These are phyloP conservation scores for Anthracocystis setariae DNA, from an alignment of 1,284 basidiomycete genomes.

Conservation along the genomic window DNA sequence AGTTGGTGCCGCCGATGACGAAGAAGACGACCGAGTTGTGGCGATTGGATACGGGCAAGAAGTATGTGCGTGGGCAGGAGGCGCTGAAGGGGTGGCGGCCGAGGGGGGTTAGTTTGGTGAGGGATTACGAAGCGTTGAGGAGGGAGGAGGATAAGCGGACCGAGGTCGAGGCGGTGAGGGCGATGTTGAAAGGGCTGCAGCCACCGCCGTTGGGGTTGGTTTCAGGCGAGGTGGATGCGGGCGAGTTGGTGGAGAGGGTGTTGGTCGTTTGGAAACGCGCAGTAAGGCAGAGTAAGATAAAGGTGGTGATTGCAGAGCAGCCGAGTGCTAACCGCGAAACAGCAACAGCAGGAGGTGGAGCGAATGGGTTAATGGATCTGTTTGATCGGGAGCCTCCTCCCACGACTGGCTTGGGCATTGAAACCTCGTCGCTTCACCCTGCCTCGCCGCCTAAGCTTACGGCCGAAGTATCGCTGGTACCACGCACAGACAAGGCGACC, in stretches of 20 bases:
- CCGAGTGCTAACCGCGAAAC: conserved; percentile 5
- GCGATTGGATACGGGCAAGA: conserved; percentile 91
- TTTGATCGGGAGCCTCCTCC: conserved; percentile 3
- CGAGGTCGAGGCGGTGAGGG: conserved; percentile 87
- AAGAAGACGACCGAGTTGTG: conserved; percentile 88
- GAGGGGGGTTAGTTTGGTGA: conserved; percentile 83
- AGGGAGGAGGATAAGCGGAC: conserved; percentile 79
- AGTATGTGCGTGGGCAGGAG: conserved; percentile 92
- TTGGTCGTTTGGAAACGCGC: conserved; percentile 50
- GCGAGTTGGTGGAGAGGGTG: conserved; percentile 33
- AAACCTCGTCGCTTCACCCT: background rate
- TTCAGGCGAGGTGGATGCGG: background rate
- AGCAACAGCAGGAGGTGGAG: too few species aligned
- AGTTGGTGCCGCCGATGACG: conserved; percentile 83
- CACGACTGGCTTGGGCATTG: conserved; percentile 5
- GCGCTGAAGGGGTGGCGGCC: conserved; percentile 82
- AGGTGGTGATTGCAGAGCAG: conserved; percentile 43
- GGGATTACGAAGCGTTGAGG: conserved; percentile 80
- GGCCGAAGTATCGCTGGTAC: conserved; percentile 44
- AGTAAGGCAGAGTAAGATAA: conserved; percentile 35
- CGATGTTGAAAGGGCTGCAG: conserved; percentile 72
- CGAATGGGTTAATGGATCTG: conserved; percentile 5
- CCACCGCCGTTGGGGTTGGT: conserved; percentile 33
- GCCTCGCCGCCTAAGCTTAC: conserved; percentile 40
- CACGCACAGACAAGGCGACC: conserved; percentile 77